Conservation (phyloP, 371 early-diverging fungal genomes). For the Catenaria anguillulae region DNA sequence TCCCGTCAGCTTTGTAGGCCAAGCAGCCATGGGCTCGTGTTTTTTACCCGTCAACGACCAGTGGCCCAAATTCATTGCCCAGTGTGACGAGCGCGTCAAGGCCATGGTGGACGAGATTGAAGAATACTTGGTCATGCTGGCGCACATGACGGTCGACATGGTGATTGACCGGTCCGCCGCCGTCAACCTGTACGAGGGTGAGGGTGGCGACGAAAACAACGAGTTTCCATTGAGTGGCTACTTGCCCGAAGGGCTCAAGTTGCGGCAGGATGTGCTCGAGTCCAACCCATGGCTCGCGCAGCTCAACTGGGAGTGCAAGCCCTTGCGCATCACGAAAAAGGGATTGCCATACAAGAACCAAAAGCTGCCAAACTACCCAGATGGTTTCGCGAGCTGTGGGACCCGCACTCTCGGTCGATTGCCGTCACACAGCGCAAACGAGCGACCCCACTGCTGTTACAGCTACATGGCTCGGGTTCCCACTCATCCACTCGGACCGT, state of each 20-base stretch:
- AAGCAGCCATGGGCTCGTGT: conserved; percentile 70
- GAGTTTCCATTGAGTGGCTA: background rate
- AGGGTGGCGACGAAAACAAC: conserved; percentile 26
- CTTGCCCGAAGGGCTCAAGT: background rate
- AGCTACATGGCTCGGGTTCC: conserved; percentile 72
- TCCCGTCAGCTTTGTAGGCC: conserved; percentile 84
- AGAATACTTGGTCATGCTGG: conserved; percentile 40
- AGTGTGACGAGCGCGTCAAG: conserved; percentile 38
- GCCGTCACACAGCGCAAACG: conserved; percentile 55
- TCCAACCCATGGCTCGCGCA: conserved; percentile 72
- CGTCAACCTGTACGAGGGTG: conserved; percentile 4
- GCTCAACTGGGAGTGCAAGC: conserved; percentile 59
- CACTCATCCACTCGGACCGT: conserved; percentile 43
- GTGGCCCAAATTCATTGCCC: conserved; percentile 16
- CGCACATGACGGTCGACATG: conserved; percentile 18
- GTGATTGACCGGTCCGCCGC: background rate
- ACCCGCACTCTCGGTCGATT: conserved; percentile 31
- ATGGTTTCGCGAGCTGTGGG: conserved; percentile 77
- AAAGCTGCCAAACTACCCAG: conserved; percentile 54
- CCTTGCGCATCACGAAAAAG: conserved; percentile 16
- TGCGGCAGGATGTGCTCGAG: conserved; percentile 14
- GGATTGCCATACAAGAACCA: conserved; percentile 23
- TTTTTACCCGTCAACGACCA: conserved; percentile 55
- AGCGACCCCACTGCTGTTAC: conserved; percentile 63
- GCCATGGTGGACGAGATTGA: conserved; percentile 41